Evolutionary conservation across 352 stramenopile genomes (phyloP), one percentile per base, ranked within the genome.

Genomic region (Phytophthora crassamura): DNA sequence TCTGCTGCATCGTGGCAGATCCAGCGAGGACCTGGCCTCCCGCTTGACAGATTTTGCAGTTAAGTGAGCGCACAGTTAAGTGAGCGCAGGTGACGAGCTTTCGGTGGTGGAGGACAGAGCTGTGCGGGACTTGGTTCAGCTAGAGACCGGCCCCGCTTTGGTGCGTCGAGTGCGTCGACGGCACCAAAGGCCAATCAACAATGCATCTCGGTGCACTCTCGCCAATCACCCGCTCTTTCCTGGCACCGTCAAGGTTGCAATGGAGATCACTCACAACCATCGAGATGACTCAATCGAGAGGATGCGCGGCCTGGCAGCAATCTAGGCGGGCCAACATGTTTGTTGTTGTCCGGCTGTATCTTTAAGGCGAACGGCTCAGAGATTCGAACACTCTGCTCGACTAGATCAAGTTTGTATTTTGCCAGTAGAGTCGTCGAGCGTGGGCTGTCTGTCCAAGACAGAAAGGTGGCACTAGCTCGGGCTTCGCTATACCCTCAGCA

Each of bases 1-100:
- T 60, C 28, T 60, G 41, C n/a, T 34, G 45, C n/a, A 45, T 45
- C 41, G 53, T 64, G 40, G 38, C 48, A 36, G 35, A 67, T 67
- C 28, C 42, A 67, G 59, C 34, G 36, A 8, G 30, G 60, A 48
- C 39, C 61, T 65, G 54, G 30, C 53, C 33, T 34, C 41, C 5
- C 6, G 22, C 32, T 50, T 55, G 34, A 46, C 59, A 45, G 32
- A 60, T 59, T 47, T 33, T 14, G 18, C 42, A 25, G 42, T 49
- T 35, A 32, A 48, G 0, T 64, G 8, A 49, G n/a, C n/a, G n/a
- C n/a, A n/a, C n/a, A n/a, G n/a, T n/a, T n/a, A n/a, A n/a, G n/a
- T n/a, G n/a, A 47, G 40, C 22, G 22, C 22, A 25, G 22, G 22
- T 25, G 22, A 25, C 22, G 22, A 25, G 22, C 22, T n/a, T 25